Evolutionary conservation across 306 rosid genomes (phyloP).

Genomic region (Quercus engelmannii): DNA sequence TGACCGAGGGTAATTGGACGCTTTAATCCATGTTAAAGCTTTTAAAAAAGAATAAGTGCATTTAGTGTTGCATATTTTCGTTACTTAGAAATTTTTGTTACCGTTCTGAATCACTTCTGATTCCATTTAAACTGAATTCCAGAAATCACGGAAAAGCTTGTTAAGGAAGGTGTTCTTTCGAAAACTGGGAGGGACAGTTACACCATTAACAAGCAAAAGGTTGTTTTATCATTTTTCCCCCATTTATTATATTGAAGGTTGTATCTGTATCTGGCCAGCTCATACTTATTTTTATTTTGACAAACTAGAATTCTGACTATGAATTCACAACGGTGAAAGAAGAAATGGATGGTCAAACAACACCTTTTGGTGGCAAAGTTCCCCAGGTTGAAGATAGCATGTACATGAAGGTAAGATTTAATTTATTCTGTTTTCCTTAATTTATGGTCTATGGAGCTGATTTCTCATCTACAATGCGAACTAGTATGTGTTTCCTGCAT

Average conservation of each 20-base stretch:
- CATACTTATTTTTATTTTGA: background rate
- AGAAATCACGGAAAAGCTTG: slow-evolving; percentile 79
- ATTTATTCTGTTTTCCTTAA: background rate
- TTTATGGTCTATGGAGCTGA: background rate
- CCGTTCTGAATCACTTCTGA: slow-evolving; percentile 17
- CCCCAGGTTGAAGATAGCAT: slow-evolving; percentile 49
- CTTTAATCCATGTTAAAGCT: slow-evolving; percentile 9
- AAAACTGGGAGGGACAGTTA: slow-evolving; percentile 61
- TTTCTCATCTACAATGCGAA: background rate
- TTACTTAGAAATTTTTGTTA: slow-evolving; percentile 3
- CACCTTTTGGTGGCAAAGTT: slow-evolving; percentile 33
- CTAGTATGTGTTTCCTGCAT: background rate
- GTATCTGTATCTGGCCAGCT: background rate
- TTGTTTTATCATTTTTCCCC: slow-evolving; percentile 13
- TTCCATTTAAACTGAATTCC: slow-evolving; percentile 23
- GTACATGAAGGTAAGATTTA: slow-evolving; percentile 66
- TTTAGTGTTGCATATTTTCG: slow-evolving; percentile 3
- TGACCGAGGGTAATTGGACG: slow-evolving; percentile 65
- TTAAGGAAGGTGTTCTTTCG: slow-evolving; percentile 57
- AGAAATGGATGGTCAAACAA: slow-evolving; percentile 50
- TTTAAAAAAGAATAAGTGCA: background rate
- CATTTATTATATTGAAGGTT: background rate
- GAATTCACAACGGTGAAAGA: slow-evolving; percentile 71
- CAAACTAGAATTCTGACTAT: slow-evolving; percentile 54
- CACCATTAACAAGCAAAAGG: slow-evolving; percentile 61